Conservation (phyloP, 2,329 filamentous ascomycete genomes). For the Penicillium sclerotigenum region DNA sequence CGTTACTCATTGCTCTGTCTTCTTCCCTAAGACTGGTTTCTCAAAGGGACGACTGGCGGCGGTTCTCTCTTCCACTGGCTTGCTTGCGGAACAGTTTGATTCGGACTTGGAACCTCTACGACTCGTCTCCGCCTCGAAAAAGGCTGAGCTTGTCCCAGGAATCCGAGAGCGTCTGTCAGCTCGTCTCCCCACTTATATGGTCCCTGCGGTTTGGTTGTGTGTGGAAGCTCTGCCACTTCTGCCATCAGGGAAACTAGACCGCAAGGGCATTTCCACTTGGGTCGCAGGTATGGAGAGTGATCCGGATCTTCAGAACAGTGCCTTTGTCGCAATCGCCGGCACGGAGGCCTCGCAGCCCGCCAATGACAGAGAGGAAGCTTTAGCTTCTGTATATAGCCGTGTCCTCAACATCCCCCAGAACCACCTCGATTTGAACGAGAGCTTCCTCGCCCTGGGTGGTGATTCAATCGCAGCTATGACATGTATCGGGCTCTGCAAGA, state of each 20-base stretch:
- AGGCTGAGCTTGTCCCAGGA: conserved; percentile 21
- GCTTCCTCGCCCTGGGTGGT: conserved; percentile 47
- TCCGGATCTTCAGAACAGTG: conserved; percentile 18
- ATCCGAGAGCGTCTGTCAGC: conserved; percentile 30
- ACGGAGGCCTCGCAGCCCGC: conserved; percentile 13
- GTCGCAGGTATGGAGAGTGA: conserved; percentile 31
- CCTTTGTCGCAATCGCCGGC: background rate
- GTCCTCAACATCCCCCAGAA: conserved; percentile 38
- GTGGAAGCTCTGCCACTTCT: conserved; percentile 45
- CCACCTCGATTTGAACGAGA: conserved; percentile 34
- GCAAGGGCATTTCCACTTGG: conserved; percentile 39
- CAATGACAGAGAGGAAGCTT: conserved; percentile 29
- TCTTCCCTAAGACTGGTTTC: conserved; percentile 37
- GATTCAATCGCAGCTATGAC: conserved; percentile 53
- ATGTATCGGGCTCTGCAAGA: conserved; percentile 48
- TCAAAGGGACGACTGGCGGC: conserved; percentile 33
- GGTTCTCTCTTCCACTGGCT: conserved; percentile 30
- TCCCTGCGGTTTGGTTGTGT: conserved; percentile 48
- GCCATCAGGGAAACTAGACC: conserved; percentile 48
- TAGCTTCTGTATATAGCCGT: conserved; percentile 38
- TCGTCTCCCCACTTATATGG: conserved; percentile 47
- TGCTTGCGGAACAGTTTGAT: conserved; percentile 18
- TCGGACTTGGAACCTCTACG: conserved; percentile 22
- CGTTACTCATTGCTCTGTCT: conserved; percentile 36
- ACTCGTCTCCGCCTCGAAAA: conserved; percentile 23